Base-by-base conservation (phyloP, 2,329 filamentous ascomycete species). In the Fusarium sp. region DNA sequence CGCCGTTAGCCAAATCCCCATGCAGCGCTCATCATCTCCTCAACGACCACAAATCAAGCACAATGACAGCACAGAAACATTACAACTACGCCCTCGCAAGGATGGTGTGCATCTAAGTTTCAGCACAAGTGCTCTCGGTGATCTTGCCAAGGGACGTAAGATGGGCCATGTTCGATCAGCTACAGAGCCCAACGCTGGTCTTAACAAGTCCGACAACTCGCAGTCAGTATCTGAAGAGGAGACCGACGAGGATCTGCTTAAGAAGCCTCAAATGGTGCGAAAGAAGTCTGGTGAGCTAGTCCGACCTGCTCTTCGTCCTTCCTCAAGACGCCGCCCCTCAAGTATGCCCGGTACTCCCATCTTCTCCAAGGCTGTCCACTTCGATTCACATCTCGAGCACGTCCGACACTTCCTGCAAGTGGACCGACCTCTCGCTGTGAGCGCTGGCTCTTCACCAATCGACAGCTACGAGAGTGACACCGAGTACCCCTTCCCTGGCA, bases 271-370 rank as follows among this genome's bases (percentile, higher is more conserved):
- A 57, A 97, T 98, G 90, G 90, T 99, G 13, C 91, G 96, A 75
- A 99, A 99, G 84, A 99, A 99, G 86, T 98, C 96, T 41, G 96
- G 96, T 34, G 96, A 99, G 82, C 87, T 99, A 38, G 96, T 99
- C 62, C 91, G 96, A 74, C 96, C 96, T 15, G 96, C 96, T 22
- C 87, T 99, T 54, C 90, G 96, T 53, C 90, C 91, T 41, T 85
- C 93, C 15, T 92, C 92, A n/a, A 88, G 88, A 70, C 87, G 93
- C 70, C 89, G 96, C 62, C 95, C 95, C 1, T 97, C 93, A 6
- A 98, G 95, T 83, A 97, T 98, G 93, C 96, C 96, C 11, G 96
- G 96, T 58, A 99, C 96, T 1, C 96, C 96, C 0, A 96, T 95
- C 11, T 98, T 95, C 78, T 92, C 92, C 73, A 99, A 99, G 81